Evolutionary conservation across 495 filamentous ascomycete genomes (phyloP).

Genomic region (Xylaria telfairii): DNA sequence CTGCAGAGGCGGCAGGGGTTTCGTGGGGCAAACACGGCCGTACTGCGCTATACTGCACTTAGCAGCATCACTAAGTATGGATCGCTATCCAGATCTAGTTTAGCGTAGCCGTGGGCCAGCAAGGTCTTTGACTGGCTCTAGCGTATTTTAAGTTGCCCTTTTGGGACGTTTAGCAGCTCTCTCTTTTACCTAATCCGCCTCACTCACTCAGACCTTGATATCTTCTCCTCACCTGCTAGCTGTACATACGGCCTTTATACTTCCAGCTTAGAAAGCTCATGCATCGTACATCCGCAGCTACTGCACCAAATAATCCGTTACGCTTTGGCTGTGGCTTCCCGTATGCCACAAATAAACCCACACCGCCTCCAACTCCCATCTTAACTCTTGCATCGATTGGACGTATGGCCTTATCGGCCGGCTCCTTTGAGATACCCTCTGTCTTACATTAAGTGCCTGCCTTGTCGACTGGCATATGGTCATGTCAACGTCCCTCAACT

Average conservation of each 20-base stretch:
- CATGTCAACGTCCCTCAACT: not conserved
- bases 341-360: not conserved
- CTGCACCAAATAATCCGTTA: not conserved
- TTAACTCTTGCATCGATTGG: not conserved
- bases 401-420: not conserved
- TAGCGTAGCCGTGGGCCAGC: not conserved
- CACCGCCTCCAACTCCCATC: not conserved
- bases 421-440: not conserved
- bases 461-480: not conserved
- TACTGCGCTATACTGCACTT: not conserved
- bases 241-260: not conserved
- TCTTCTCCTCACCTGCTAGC: not conserved
- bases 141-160: conserved; percentile 4
- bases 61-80: not conserved
- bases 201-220: conserved; percentile 1
- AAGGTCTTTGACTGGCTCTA: conserved; percentile 7
- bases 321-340: not conserved
- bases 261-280: not conserved
- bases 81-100: not conserved
- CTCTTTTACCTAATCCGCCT: conserved; percentile 1
- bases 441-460: not conserved
- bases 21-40: not conserved
- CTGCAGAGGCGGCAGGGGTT: conserved; percentile 9
- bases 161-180: conserved; percentile 3
- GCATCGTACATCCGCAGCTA: not conserved